Evolutionary conservation across 805 yeast species (phyloP).

Genomic region (Wickerhamomyces strasburgensis): DNA sequence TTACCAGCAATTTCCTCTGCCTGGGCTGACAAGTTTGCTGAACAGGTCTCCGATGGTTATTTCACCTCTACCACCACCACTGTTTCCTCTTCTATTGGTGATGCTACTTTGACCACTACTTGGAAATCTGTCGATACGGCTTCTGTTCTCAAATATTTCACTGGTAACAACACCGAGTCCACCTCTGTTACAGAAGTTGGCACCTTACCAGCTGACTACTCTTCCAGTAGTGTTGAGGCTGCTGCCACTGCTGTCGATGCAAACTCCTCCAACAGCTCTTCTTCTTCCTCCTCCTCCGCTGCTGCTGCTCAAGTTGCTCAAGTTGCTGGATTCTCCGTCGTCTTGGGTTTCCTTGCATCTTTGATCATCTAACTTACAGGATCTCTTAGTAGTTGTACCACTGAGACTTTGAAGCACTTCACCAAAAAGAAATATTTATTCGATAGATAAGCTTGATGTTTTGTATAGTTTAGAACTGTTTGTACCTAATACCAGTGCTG

Average conservation of each 20-base stretch:
- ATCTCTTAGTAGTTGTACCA: too few relatives aligned
- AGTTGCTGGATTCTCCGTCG: not conserved
- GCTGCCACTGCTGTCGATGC: conserved; percentile 12
- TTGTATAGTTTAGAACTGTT: not conserved
- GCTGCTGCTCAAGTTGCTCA: not conserved
- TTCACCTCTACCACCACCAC: conserved; percentile 32
- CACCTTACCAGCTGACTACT: not conserved
- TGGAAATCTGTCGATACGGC: conserved; percentile 3
- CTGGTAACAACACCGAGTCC: not conserved
- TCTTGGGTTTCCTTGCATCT: conserved; percentile 1
- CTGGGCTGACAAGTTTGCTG: conserved; percentile 29
- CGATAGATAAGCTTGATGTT: not conserved
- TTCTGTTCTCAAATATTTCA: not conserved
- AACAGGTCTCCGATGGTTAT: conserved; percentile 25
- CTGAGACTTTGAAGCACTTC: too few relatives aligned
- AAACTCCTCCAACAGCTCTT: conserved; percentile 1
- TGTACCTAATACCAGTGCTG: too few relatives aligned
- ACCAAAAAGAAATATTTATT: too few relatives aligned
- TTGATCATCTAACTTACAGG: not conserved
- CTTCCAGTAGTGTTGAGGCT: conserved; percentile 3
- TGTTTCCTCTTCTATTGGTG: conserved; percentile 14
- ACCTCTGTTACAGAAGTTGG: not conserved
- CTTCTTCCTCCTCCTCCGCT: not conserved
- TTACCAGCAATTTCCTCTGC: conserved; percentile 28
- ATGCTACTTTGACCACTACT: conserved; percentile 13